Percentiles rank a stretch among this genome's conserved stretches.
Evolutionary conservation across 352 stramenopile genomes (phyloP).

Genomic region (Globisporangium recalcitrans): DNA sequence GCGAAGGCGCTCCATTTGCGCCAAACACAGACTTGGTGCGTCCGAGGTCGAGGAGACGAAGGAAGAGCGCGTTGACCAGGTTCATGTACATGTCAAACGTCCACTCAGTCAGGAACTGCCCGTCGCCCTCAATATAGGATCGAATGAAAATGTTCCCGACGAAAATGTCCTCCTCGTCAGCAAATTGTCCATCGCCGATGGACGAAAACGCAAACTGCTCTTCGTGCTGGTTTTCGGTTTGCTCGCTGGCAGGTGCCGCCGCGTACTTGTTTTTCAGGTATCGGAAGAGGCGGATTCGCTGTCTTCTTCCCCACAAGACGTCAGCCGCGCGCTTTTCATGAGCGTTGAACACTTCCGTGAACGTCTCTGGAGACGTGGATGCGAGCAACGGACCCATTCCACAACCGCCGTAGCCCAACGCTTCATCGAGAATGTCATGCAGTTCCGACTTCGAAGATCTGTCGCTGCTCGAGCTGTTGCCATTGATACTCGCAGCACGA

Average conservation of each 20-base stretch:
- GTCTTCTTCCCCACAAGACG: conserved; percentile 62
- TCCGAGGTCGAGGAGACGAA: conserved; percentile 40
- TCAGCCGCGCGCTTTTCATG: conserved; percentile 65
- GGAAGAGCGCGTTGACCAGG: conserved; percentile 63
- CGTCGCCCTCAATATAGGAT: conserved; percentile 78
- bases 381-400: conserved; percentile 56
- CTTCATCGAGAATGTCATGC: conserved; percentile 56
- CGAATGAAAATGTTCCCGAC: conserved; percentile 78
- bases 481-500: conserved; percentile 1
- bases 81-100: conserved; percentile 63
- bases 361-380: conserved; percentile 38
- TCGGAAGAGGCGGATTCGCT: conserved; percentile 50
- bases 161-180: conserved; percentile 58
- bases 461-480: conserved; percentile 13
- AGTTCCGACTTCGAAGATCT: conserved; percentile 36
- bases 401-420: conserved; percentile 63
- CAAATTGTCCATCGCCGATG: conserved; percentile 18
- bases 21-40: conserved; percentile 50
- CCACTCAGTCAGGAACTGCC: conserved; percentile 74
- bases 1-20: conserved; percentile 16
- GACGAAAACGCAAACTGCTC: conserved; percentile 18
- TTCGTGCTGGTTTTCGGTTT: conserved; percentile 27
- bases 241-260: conserved; percentile 12
- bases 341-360: conserved; percentile 69
- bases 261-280: conserved; percentile 70